Evolutionary conservation across 2,329 filamentous ascomycete genomes (phyloP).

Genomic region (Cladosporium sp.): DNA sequence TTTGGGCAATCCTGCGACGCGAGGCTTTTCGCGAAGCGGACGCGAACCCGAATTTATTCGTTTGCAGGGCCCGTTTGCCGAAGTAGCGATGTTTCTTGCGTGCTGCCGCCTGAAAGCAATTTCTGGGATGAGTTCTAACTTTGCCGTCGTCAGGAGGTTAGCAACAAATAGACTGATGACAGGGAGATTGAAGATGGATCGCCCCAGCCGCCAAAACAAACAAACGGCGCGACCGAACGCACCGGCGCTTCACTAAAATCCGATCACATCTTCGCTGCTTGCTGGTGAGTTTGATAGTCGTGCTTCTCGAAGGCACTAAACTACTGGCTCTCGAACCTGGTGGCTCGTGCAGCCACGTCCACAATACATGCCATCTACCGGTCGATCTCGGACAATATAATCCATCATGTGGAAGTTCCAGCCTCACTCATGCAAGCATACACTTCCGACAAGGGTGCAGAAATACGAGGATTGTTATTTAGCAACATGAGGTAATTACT

Average conservation of each 20-base stretch:
- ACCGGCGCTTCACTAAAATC: neutral
- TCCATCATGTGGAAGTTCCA: neutral
- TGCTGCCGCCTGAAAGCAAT: neutral
- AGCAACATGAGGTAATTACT: neutral
- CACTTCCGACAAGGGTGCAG: neutral
- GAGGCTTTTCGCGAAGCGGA: conserved; percentile 2
- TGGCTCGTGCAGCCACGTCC: conserved; percentile 3
- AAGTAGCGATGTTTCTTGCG: neutral
- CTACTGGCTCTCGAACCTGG: neutral
- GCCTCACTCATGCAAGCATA: neutral
- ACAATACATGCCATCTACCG: neutral
- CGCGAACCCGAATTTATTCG: neutral
- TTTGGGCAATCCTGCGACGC: neutral
- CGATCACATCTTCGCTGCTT: neutral
- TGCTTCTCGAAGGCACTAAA: neutral
- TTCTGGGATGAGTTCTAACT: neutral
- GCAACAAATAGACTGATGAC: neutral
- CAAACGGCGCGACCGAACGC: neutral
- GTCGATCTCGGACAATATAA: neutral
- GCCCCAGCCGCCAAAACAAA: neutral
- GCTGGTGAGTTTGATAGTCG: neutral
- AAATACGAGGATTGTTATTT: neutral
- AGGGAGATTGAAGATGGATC: neutral
- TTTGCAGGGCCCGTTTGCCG: neutral
- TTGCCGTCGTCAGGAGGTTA: neutral